Percentiles rank a stretch among this genome's conserved stretches.
phyloP scores from a whole-genome alignment of 306 rosid species.

The Herpetospermum pedunculosum region DNA sequence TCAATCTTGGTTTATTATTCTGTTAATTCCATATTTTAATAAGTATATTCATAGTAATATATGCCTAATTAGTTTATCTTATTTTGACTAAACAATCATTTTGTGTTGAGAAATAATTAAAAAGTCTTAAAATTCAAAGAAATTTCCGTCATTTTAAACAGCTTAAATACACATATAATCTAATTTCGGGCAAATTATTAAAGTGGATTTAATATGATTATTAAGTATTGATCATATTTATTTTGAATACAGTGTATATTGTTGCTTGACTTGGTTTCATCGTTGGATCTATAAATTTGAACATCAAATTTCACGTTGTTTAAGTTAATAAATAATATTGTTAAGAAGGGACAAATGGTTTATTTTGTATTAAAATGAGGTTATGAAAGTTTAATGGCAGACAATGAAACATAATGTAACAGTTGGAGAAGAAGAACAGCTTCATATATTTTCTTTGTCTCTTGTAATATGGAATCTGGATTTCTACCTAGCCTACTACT shows the following conservation, averaged over 20 bases:
- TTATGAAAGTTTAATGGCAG: not conserved
- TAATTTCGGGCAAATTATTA: not conserved
- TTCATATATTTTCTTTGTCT: not conserved
- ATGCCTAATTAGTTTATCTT: not conserved
- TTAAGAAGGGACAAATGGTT: not conserved
- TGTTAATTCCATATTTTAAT: not conserved
- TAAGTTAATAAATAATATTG: not conserved
- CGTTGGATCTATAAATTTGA: slow-evolving; percentile 11
- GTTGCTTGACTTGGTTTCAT: not conserved
- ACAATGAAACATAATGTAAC: slow-evolving; percentile 5
- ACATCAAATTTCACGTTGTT: slow-evolving; percentile 1
- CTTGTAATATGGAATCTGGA: not conserved
- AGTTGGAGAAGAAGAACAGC: not conserved
- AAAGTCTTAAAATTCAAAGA: not conserved
- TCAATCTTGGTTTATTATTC: not conserved
- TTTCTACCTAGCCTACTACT: not conserved
- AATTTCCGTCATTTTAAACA: not conserved
- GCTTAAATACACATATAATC: not conserved
- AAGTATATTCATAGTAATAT: not conserved
- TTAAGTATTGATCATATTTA: not conserved
- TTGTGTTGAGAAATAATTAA: not conserved
- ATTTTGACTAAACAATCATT: not conserved
- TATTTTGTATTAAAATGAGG: not conserved
- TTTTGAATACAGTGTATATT: slow-evolving; percentile 1
- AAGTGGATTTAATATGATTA: not conserved